A percentile compares a stretch with the other conserved stretches of the same genome.
Conservation (phyloP, 2,329 filamentous ascomycete genomes). For the Xylariales sp. region DNA sequence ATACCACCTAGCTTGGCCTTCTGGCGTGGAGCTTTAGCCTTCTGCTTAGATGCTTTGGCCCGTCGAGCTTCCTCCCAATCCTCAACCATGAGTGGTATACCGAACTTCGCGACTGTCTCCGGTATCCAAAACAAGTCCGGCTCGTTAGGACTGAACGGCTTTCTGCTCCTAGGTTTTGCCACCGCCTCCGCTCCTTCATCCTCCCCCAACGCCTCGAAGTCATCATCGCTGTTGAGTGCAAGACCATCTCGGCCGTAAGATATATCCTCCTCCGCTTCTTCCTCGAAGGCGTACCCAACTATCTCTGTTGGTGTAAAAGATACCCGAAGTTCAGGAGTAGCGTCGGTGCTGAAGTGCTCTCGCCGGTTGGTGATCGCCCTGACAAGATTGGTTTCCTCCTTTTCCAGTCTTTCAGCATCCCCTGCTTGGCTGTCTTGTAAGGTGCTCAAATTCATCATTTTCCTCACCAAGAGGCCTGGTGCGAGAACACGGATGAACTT, state of each 20-base stretch:
- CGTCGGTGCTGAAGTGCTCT: slow-evolving; percentile 69
- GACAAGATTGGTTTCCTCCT: slow-evolving; percentile 51
- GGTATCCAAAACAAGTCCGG: slow-evolving; percentile 66
- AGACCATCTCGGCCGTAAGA: slow-evolving; percentile 47
- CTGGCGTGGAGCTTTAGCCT: slow-evolving; percentile 18
- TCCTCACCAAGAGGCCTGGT: slow-evolving; percentile 66
- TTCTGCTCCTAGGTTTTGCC: slow-evolving; percentile 25
- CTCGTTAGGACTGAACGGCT: slow-evolving; percentile 60
- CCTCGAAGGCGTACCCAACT: slow-evolving; percentile 70
- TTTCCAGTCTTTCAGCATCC: slow-evolving; percentile 31
- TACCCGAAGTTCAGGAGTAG: slow-evolving; percentile 70
- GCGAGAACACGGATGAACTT: slow-evolving; percentile 81
- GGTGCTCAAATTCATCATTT: slow-evolving; percentile 40
- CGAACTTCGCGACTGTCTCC: slow-evolving; percentile 57
- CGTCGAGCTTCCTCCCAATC: slow-evolving; percentile 52
- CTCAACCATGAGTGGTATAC: slow-evolving; percentile 60
- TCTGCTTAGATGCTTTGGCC: slow-evolving; percentile 24
- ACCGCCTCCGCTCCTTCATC: slow-evolving; percentile 20
- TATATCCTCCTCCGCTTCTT: slow-evolving; percentile 62
- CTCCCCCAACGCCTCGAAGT: slow-evolving; percentile 40
- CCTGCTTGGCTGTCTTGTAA: slow-evolving; percentile 20
- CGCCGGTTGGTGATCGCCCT: slow-evolving; percentile 64
- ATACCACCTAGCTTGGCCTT: slow-evolving; percentile 19
- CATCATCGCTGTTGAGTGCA: slow-evolving; percentile 63
- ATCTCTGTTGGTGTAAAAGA: slow-evolving; percentile 72